Conservation (phyloP, 2,329 filamentous ascomycete genomes). For the Pseudogymnoascus sp. region DNA sequence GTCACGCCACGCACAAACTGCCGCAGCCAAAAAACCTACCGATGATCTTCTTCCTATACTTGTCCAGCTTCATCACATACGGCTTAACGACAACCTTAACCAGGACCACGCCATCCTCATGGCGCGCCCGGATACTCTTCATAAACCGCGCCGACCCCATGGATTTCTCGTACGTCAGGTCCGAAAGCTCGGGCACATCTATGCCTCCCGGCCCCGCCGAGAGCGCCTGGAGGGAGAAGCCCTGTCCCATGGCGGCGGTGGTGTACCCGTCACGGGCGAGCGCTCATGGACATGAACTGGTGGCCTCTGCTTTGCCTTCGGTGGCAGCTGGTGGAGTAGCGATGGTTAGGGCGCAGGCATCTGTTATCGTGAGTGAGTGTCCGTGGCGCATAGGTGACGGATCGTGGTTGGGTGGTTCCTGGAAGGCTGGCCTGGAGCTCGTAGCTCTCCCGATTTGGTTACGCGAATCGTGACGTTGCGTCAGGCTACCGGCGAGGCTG, state of each 20-base stretch:
- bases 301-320: not conserved
- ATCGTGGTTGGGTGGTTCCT: not conserved
- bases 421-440: not conserved
- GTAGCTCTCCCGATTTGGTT: conserved; percentile 5
- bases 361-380: not conserved
- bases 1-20: not conserved
- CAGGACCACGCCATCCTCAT: conserved; percentile 83
- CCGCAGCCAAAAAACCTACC: conserved; percentile 43
- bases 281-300: conserved; percentile 20
- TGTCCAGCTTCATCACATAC: conserved; percentile 71
- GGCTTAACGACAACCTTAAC: conserved; percentile 95
- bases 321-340: not conserved
- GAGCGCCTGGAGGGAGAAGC: conserved; percentile 86
- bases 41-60: conserved; percentile 69
- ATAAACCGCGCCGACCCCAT: conserved; percentile 90
- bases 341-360: not conserved
- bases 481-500: conserved; percentile 2
- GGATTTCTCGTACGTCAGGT: conserved; percentile 85
- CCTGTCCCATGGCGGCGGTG: conserved; percentile 70
- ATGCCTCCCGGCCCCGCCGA: conserved; percentile 89
- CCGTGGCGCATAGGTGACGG: not conserved
- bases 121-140: conserved; percentile 87
- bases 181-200: conserved; percentile 83
- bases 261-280: conserved; percentile 22
- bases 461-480: conserved; percentile 6